Evolutionary conservation across 352 stramenopile species (phyloP), one percentile per base, ranked within the genome.

Genomic region (Plasmopara muralis): DNA sequence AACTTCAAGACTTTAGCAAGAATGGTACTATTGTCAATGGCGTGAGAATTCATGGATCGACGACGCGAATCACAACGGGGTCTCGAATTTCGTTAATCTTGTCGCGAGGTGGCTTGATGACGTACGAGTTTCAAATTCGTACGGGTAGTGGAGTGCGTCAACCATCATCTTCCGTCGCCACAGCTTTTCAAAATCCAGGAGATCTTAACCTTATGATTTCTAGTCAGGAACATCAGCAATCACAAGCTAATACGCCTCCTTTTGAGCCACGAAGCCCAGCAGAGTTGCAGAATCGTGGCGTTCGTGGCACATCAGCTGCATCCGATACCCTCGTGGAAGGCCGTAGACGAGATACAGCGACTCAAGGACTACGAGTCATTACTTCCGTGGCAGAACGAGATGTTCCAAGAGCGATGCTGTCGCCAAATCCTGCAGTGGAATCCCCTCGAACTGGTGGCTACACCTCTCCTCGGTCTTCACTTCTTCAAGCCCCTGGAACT

Each of bases 21-120:
- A 95, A 95, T 41, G 84, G 84, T 2, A 95, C 82, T 0, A 93
- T 95, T 20, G 84, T 95, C 1, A 91, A 95, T 40, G 84, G 84
- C n/a, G 81, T 93, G 8, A 73, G 84, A 5, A 72, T 95, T 9
- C 84, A 95, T 51, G 83, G 83, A 31, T 86, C 82, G 0, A 90
- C 70, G 41, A 71, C 89, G 30, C 75, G 74, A 3, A 68, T 95
- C 9, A 78, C 69, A 0, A 62, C 82, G 1, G 83, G 84, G 2
- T 85, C 84, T 15, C 72, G 84, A 4, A 91, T 95, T 43, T 93
- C 84, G 0, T 69, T 95, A 2, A 95, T 95, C 20, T 55, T 95
- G 0, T 95, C 84, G 0, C 72, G 82, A 47, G 84, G 84, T 30
- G 84, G 84, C 1, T 64, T 95, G 16, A 69, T 91, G 28, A 95